Conservation (phyloP, 164 flowering plant genomes). For the Annona cherimola region DNA sequence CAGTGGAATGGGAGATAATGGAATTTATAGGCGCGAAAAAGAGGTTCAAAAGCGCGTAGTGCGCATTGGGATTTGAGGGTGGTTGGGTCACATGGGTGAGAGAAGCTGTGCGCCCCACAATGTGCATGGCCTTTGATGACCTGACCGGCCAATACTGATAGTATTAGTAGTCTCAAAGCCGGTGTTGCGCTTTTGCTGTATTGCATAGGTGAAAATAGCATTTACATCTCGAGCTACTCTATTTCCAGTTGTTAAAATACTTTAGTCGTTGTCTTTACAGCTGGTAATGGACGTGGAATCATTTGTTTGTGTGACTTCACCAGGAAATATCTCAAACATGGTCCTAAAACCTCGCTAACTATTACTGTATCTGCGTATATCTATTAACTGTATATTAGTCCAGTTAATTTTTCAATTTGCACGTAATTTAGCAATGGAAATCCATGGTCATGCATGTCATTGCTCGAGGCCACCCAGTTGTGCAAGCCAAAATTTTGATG, state of each 20-base stretch:
- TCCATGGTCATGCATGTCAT: too few relatives aligned
- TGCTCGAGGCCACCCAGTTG: too few relatives aligned
- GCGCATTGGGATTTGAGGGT: slow-evolving; percentile 10
- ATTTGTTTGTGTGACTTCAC: not conserved
- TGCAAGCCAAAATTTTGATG: too few relatives aligned
- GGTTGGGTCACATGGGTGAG: slow-evolving; percentile 13
- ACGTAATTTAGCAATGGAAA: too few relatives aligned
- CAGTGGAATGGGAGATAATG: not conserved
- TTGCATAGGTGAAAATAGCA: not conserved
- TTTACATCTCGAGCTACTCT: not conserved
- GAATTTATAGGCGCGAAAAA: slow-evolving; percentile 15
- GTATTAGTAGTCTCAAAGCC: too few relatives aligned
- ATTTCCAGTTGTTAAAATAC: not conserved
- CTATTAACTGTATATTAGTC: too few relatives aligned
- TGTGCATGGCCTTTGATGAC: not conserved
- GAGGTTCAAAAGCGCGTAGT: slow-evolving; percentile 8
- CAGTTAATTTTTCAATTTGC: too few relatives aligned
- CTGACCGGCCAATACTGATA: not conserved
- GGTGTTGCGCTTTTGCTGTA: slow-evolving; percentile 14
- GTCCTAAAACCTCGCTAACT: too few relatives aligned
- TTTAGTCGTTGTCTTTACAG: not conserved
- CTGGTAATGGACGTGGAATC: not conserved
- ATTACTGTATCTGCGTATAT: too few relatives aligned
- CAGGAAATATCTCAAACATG: too few relatives aligned
- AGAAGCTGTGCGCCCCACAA: not conserved